Base-by-base conservation (phyloP, 768 basidiomycete genomes). In the Panaeolus cyanescens region DNA sequence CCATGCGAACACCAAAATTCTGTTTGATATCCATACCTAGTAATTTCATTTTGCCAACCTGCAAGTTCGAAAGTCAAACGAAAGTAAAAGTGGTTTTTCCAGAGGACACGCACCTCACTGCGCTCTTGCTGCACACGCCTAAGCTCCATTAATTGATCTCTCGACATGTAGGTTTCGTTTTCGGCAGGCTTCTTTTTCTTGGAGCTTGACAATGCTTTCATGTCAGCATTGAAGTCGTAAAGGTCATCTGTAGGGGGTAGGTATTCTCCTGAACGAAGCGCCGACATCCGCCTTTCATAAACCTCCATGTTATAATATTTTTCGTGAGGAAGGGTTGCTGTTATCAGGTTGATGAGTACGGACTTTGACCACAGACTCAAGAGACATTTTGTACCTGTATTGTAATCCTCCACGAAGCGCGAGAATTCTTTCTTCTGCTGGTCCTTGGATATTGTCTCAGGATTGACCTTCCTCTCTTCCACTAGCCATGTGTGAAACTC, bases 401-500 rank as follows among this genome's bases (percentile, higher is more conserved):
- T 92, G 69, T 81, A 93, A 70, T 93, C 92, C 72, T 94, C 92
- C 20, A 92, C 85, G 67, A 91, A 96, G 20, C 83, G 81, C 4
- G 85, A 79, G 71, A 96, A 97, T 69, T 95, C 91, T 67, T 93
- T 95, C 75, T 87, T 89, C 62, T 85, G 88, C 64, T 90, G 89
- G 54, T 96, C 93, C 68, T 93, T 95, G 13, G 89, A 83, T 50
- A 95, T 80, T 3, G 89, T 90, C 75, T 96, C 95, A 0, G 95
- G 94, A 70, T 96, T 96, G 65, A 94, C 80, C 71, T 90, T 92
- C 50, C 92, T 87, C 70, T 97, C 95, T 72, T 97, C 95, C 12
- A 97, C 87, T 4, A 96, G 86, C 95, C 95, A 97, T 2, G 91
- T 85, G 57, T 92, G 84, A 73, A 96, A 97, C 75, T 97, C 95